phyloP scores from a whole-genome alignment of 768 basidiomycete genomes.

The Pholiota molesta region DNA sequence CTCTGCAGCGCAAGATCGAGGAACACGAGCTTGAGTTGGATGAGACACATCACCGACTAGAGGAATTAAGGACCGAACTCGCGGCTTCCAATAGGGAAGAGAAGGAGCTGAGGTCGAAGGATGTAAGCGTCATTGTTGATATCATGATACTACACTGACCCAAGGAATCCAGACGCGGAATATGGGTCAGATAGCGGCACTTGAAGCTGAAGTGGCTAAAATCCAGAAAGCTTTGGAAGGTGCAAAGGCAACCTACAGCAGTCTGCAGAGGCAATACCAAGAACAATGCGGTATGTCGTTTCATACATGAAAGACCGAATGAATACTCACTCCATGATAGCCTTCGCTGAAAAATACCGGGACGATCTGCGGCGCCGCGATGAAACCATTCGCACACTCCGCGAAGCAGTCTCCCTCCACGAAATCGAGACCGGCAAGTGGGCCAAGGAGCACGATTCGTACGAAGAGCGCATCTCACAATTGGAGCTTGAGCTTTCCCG shows the following conservation, averaged over 20 bases:
- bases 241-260: slow-evolving; percentile 71
- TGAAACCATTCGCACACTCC: slow-evolving; percentile 65
- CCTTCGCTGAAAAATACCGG: slow-evolving; percentile 78
- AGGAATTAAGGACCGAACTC: slow-evolving; percentile 79
- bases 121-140: slow-evolving; percentile 47
- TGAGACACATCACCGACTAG: slow-evolving; percentile 74
- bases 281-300: slow-evolving; percentile 76
- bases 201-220: slow-evolving; percentile 82
- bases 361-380: slow-evolving; percentile 76
- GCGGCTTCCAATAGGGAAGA: slow-evolving; percentile 85
- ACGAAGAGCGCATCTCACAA: slow-evolving; percentile 68
- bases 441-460: slow-evolving; percentile 64
- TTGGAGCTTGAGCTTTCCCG: slow-evolving; percentile 74
- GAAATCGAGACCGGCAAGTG: slow-evolving; percentile 70
- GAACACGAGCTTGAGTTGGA: slow-evolving; percentile 87
- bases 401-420: slow-evolving; percentile 61
- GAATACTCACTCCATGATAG: slow-evolving; percentile 35
- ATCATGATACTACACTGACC: neutral
- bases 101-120: slow-evolving; percentile 88
- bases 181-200: slow-evolving; percentile 62
- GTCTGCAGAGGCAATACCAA: slow-evolving; percentile 84
- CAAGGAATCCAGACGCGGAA: slow-evolving; percentile 55
- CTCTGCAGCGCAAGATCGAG: slow-evolving; percentile 61
- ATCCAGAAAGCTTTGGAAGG: slow-evolving; percentile 75
- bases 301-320: neutral